Percentiles rank a stretch among this genome's conserved stretches.
Evolutionary conservation across 2,329 filamentous ascomycete species (phyloP).

Genomic region (Massarina eburnea): DNA sequence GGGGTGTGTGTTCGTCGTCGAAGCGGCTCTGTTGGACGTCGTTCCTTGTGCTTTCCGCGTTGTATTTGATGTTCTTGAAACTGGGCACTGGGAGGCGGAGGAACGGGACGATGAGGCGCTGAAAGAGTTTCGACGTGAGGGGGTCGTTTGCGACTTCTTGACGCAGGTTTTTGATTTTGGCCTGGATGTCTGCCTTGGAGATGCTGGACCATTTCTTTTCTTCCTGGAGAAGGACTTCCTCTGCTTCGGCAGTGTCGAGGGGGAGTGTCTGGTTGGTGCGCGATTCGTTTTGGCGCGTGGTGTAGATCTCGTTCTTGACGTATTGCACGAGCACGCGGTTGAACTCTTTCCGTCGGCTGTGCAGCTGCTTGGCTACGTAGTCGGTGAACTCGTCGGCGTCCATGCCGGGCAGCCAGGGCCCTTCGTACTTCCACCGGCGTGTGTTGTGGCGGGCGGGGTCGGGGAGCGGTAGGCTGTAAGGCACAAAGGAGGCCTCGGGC

Average conservation of each 20-base stretch:
- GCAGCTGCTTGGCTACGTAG: slow-evolving; percentile 51
- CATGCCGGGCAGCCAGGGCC: slow-evolving; percentile 61
- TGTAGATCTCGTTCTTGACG: slow-evolving; percentile 38
- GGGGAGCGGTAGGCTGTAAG: slow-evolving; percentile 23
- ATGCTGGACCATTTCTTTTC: slow-evolving; percentile 32
- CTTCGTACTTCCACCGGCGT: slow-evolving; percentile 58
- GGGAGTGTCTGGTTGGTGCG: slow-evolving; percentile 17
- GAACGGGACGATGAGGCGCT: slow-evolving; percentile 54
- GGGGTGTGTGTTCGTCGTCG: slow-evolving; percentile 43
- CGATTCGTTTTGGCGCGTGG: slow-evolving; percentile 22
- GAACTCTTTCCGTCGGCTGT: slow-evolving; percentile 38
- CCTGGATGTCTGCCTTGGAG: slow-evolving; percentile 24
- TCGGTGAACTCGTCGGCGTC: slow-evolving; percentile 56
- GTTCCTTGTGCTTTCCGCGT: slow-evolving; percentile 27
- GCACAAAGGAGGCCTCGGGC: slow-evolving; percentile 20
- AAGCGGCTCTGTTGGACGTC: slow-evolving; percentile 30
- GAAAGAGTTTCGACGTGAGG: slow-evolving; percentile 54
- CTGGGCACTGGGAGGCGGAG: slow-evolving; percentile 56
- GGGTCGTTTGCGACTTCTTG: slow-evolving; percentile 51
- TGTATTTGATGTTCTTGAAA: slow-evolving; percentile 25
- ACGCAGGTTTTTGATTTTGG: slow-evolving; percentile 42
- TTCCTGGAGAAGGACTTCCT: slow-evolving; percentile 16
- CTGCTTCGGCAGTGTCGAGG: slow-evolving; percentile 27
- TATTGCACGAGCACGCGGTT: slow-evolving; percentile 30
- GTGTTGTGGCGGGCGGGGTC: slow-evolving; percentile 26